Percentiles rank a stretch among this genome's conserved stretches.
These are phyloP conservation scores for Thalassiosira livingstoniorum DNA, from an alignment of 352 stramenopile genomes.

Conservation along the genomic window DNA sequence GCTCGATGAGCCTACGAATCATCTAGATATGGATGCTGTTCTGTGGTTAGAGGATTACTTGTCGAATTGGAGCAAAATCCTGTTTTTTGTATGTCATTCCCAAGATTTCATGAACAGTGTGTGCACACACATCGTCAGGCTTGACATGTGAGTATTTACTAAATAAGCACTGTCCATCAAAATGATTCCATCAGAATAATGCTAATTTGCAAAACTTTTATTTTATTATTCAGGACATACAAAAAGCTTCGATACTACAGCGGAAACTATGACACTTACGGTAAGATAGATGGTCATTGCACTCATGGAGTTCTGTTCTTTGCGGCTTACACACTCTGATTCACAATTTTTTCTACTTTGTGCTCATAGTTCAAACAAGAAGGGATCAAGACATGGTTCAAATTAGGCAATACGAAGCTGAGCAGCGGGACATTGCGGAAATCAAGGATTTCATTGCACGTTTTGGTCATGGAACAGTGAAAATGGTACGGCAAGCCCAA, in stretches of 20 bases:
- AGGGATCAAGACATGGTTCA: conserved; percentile 91
- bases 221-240: no score
- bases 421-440: conserved; percentile 97
- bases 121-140: conserved; percentile 97
- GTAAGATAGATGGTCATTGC: not conserved
- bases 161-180: no score
- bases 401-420: conserved; percentile 91
- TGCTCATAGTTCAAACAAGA: conserved; percentile 89
- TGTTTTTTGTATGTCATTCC: conserved; percentile 95
- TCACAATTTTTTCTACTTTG: not conserved
- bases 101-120: conserved; percentile 99
- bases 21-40: conserved; percentile 96
- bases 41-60: conserved; percentile 99
- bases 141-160: no score
- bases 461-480: conserved; percentile 97
- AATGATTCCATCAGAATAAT: no score
- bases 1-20: conserved; percentile 88
- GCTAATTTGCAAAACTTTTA: no score
- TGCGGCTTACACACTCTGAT: not conserved
- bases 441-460: conserved; percentile 99
- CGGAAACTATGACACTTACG: conserved; percentile 98
- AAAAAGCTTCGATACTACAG: conserved; percentile 97
- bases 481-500: conserved; percentile 97
- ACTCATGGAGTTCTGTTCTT: no score
- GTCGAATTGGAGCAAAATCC: conserved; percentile 95